Percentiles rank a stretch among this genome's conserved stretches.
Evolutionary conservation across 225 moss, liverwort and hornwort species (phyloP).

Genomic region (Antitrichia curtipendula): DNA sequence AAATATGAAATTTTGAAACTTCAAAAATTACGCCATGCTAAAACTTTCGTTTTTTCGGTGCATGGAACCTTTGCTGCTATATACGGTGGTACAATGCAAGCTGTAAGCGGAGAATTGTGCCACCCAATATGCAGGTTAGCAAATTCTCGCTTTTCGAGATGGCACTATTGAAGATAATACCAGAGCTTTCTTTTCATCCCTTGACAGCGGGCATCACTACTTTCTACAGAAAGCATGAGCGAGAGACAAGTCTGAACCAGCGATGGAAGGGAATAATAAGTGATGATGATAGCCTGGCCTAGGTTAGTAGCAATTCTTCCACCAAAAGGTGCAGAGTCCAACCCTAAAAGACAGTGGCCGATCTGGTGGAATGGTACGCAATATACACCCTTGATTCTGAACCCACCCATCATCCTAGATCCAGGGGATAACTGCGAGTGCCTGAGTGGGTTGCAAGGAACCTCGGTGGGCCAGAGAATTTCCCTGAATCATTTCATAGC

Average conservation of each 20-base stretch:
- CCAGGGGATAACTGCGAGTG: conserved; percentile 43
- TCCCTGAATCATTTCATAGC: conserved; percentile 18
- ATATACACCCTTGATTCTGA: conserved; percentile 12
- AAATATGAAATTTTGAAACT: neutral
- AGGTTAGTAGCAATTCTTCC: neutral
- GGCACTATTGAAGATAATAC: conserved; percentile 53
- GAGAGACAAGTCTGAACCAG: conserved; percentile 1
- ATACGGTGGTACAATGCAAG: neutral
- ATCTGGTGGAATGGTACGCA: neutral
- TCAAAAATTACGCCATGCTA: neutral
- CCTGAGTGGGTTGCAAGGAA: conserved; percentile 70
- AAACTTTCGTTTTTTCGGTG: neutral
- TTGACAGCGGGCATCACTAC: neutral
- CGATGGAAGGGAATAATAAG: neutral
- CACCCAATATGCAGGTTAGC: conserved; percentile 12
- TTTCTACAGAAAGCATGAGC: conserved; percentile 2
- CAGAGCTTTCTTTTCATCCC: conserved; percentile 25
- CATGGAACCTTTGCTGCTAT: neutral
- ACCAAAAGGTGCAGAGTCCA: neutral
- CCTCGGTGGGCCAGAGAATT: conserved; percentile 65
- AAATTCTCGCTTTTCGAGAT: conserved; percentile 36
- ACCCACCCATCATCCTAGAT: conserved; percentile 32
- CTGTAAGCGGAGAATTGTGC: neutral
- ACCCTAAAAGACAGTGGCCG: neutral
- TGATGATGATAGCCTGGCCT: conserved; percentile 20